Base-by-base conservation (phyloP, 108 stramenopile genomes). In the Bacterosira constricta region DNA sequence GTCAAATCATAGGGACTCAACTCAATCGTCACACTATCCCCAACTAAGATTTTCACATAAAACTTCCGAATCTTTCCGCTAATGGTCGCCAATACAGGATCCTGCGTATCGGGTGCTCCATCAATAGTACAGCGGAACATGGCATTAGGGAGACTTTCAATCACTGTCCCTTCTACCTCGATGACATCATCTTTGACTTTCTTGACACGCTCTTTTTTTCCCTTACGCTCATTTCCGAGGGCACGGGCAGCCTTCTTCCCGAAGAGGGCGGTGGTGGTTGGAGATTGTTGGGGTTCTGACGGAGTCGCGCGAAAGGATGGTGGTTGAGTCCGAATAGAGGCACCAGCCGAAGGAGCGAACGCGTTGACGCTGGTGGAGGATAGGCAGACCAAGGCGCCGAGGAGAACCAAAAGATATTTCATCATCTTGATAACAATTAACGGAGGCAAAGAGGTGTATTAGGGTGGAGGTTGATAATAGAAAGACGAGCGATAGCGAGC, bases 1-100 rank as follows among this genome's bases (percentile, higher is more conserved):
- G 96, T 95, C 75, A 95, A 85, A 83, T 97, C 96, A 80, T 97
- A 96, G 23, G 94, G 91, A 83, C 90, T 93, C 51, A 97, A 70
- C 77, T 97, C 96, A 63, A 97, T 86, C 45, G 88, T 87, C 1
- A 97, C 96, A 55, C 79, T 89, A 59, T 97, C 96, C 45, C 96
- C 96, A 26, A 96, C 94, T 46, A 97, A 74, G 66, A 97, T 96
- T 58, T 94, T 93, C 49, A 97, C 93, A 72, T 83, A 94, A 71
- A 92, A 91, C 77, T 94, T 94, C 37, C 96, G 77, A 69, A 97
- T 97, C 78, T 95, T 94, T 15, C 96, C 96, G 73, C 90, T 90
- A 64, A 97, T 91, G 9, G 93, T 95, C 7, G 93, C 93, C 42
- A 97, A 79, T 12, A 97, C 85, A 42, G 91, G 87, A 56, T 74